Percentiles rank a stretch among this genome's conserved stretches.
These are phyloP conservation scores for Strigomonas culicis DNA, from an alignment of 208 protist species.

Conservation along the genomic window DNA sequence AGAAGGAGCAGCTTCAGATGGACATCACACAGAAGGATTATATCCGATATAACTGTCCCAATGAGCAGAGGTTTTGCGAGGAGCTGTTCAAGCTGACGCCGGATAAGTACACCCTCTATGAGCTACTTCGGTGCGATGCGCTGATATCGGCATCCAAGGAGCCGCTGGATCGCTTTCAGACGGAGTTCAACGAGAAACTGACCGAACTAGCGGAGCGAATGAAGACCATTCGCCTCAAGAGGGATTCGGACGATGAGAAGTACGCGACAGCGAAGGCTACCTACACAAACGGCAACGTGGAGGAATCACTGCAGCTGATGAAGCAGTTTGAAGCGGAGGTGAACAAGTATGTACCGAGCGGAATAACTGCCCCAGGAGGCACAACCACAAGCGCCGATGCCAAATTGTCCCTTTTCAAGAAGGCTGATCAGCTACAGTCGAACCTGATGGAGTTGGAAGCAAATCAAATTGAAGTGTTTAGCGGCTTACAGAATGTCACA, in stretches of 20 bases:
- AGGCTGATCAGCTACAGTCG: slow-evolving; percentile 27
- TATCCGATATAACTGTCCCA: slow-evolving; percentile 75
- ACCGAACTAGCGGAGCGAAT: slow-evolving; percentile 77
- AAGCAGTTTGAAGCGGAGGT: slow-evolving; percentile 58
- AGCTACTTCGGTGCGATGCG: slow-evolving; percentile 53
- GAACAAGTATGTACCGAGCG: slow-evolving; percentile 41
- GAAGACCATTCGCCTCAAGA: slow-evolving; percentile 55
- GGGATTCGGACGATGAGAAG: slow-evolving; percentile 54
- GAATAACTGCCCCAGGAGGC: slow-evolving; percentile 2
- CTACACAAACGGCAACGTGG: slow-evolving; percentile 38
- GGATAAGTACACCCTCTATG: slow-evolving; percentile 53
- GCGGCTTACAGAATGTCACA: slow-evolving; percentile 59
- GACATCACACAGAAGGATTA: slow-evolving; percentile 45
- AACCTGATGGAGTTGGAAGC: slow-evolving; percentile 73
- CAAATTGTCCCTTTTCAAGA: background rate
- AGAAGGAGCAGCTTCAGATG: slow-evolving; percentile 38
- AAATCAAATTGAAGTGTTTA: slow-evolving; percentile 64
- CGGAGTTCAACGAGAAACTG: slow-evolving; percentile 76
- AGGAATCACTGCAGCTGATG: slow-evolving; percentile 42
- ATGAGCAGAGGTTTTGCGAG: slow-evolving; percentile 72
- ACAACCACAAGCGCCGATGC: slow-evolving; percentile 1
- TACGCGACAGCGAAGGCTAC: slow-evolving; percentile 33
- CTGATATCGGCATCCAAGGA: slow-evolving; percentile 65
- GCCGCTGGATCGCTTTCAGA: slow-evolving; percentile 61
- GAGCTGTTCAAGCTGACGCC: slow-evolving; percentile 57